These are phyloP conservation scores for Persicaria maculosa DNA, from an alignment of 148 eudicot genomes.

Conservation along the genomic window DNA sequence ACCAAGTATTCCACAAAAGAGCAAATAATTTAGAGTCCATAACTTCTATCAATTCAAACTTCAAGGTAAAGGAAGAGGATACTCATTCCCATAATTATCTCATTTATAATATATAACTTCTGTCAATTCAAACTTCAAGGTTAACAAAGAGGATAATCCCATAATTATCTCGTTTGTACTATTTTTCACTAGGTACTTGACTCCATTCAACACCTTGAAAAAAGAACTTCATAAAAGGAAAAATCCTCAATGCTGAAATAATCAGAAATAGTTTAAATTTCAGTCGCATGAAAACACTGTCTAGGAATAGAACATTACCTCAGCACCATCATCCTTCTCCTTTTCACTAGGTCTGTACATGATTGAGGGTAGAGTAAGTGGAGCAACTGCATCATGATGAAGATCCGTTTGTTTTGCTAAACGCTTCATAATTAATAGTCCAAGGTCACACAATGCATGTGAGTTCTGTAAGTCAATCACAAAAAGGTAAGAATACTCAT, in stretches of 20 bases:
- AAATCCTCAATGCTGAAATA: not conserved
- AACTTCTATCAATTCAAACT: not conserved
- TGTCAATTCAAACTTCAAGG: too few species aligned
- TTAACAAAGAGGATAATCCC: too few species aligned
- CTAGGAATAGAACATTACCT: conserved; percentile 35
- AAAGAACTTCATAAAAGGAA: not conserved
- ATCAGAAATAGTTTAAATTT: not conserved
- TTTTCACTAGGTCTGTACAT: conserved; percentile 54
- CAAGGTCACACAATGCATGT: conserved; percentile 79
- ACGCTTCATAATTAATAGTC: conserved; percentile 57
- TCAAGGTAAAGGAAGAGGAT: not conserved
- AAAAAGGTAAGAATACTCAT: conserved; percentile 15
- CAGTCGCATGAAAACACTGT: conserved; percentile 24
- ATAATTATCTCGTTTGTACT: not conserved
- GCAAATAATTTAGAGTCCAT: not conserved
- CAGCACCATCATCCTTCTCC: conserved; percentile 42
- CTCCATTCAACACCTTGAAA: not conserved
- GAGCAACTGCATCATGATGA: conserved; percentile 25
- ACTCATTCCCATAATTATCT: not conserved
- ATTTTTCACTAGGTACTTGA: not conserved
- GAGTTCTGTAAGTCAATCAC: conserved; percentile 54
- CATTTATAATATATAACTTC: not conserved
- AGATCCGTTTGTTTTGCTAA: conserved; percentile 44
- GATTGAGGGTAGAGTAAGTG: conserved; percentile 51
- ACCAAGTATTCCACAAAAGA: not conserved